phyloP scores from a whole-genome alignment of 352 stramenopile genomes.

The Phytophthora palmivora region DNA sequence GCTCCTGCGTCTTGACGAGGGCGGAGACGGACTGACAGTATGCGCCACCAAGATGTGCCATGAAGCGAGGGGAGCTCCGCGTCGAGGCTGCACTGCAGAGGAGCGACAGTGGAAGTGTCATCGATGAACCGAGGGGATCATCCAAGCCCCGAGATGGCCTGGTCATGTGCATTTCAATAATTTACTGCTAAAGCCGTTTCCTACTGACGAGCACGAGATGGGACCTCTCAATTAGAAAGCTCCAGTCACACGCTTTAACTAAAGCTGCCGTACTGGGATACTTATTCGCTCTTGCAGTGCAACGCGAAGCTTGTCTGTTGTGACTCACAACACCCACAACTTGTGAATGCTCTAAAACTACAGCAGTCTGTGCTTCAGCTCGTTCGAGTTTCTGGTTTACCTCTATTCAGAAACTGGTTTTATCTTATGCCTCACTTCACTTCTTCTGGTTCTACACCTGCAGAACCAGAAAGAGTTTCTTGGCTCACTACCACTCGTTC shows the following conservation, averaged over 20 bases:
- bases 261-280: no score
- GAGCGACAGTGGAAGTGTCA: slow-evolving; percentile 36
- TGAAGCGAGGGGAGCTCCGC: slow-evolving; percentile 8
- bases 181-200: not conserved
- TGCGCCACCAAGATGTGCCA: slow-evolving; percentile 37
- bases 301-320: no score
- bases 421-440: no score
- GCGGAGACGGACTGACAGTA: slow-evolving; percentile 27
- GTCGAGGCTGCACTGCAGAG: slow-evolving; percentile 16
- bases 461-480: no score
- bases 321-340: no score
- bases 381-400: no score
- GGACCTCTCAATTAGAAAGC: not conserved
- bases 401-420: no score
- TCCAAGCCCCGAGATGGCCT: not conserved
- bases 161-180: not conserved
- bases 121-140: slow-evolving; percentile 19
- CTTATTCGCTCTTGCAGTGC: no score
- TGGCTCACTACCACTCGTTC: not conserved
- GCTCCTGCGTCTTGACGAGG: slow-evolving; percentile 12
- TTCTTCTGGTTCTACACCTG: no score
- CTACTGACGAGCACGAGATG: slow-evolving; percentile 8
- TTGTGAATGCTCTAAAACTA: no score
- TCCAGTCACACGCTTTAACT: no score
- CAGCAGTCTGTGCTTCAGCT: no score